Percentiles rank a stretch among this genome's conserved stretches.
Evolutionary conservation across 2,329 filamentous ascomycete species (phyloP).

Genomic region (Aureobasidium leucospermi): DNA sequence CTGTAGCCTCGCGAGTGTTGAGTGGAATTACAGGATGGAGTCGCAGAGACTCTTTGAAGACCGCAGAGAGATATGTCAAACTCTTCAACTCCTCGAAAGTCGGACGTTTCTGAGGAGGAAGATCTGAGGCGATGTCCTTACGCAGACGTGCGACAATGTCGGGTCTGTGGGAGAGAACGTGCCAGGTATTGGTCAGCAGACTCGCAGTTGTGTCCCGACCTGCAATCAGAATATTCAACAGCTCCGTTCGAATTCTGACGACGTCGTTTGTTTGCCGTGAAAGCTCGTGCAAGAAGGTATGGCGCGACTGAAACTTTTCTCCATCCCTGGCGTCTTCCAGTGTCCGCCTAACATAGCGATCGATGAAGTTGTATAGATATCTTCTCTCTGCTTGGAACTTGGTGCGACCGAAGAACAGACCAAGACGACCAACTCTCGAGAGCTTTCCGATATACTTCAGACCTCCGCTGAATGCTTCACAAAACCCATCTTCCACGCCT

Average conservation of each 20-base stretch:
- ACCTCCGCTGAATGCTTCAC: constrained; percentile 24
- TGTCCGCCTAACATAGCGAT: constrained; percentile 41
- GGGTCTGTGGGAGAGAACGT: constrained; percentile 25
- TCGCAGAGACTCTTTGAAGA: constrained; percentile 70
- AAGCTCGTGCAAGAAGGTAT: constrained; percentile 45
- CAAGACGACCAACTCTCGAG: not conserved
- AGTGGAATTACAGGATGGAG: constrained; percentile 72
- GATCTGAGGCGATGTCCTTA: constrained; percentile 23
- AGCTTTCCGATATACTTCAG: constrained; percentile 23
- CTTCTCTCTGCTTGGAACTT: not conserved
- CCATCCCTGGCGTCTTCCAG: constrained; percentile 29
- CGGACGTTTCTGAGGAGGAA: constrained; percentile 35
- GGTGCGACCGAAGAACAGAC: too few species aligned
- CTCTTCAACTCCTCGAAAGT: constrained; percentile 29
- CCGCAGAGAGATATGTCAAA: constrained; percentile 41
- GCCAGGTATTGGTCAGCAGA: constrained; percentile 41
- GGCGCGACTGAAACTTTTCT: constrained; percentile 26
- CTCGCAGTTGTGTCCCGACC: constrained; percentile 49
- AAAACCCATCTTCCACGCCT: constrained; percentile 23
- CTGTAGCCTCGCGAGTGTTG: constrained; percentile 66
- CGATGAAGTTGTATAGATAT: constrained; percentile 35
- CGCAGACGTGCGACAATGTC: constrained; percentile 26
- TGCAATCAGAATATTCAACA: constrained; percentile 46
- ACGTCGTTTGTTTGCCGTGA: constrained; percentile 40
- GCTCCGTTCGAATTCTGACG: constrained; percentile 40